Conservation (phyloP, 73 alveolate genomes). For the Uronychia setigera region DNA sequence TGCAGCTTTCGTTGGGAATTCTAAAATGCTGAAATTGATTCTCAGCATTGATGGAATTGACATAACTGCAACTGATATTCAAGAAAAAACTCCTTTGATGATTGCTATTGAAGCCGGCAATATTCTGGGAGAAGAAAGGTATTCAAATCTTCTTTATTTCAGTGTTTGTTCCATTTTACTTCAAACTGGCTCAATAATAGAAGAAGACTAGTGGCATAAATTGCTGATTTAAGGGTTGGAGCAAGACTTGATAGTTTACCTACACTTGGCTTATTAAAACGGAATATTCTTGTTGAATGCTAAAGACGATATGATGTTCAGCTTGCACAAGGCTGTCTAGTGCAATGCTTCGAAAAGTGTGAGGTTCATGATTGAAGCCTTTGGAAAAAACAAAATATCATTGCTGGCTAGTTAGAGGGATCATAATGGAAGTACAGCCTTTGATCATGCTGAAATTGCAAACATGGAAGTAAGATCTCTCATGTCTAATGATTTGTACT, state of each 20-base stretch:
- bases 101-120: conserved; percentile 56
- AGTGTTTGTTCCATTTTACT: conserved; percentile 35
- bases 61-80: conserved; percentile 35
- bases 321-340: conserved; percentile 40
- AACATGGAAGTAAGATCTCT: too few relatives aligned
- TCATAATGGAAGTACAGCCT: not conserved
- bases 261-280: conserved; percentile 4
- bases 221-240: conserved; percentile 4
- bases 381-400: not conserved
- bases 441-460: not conserved
- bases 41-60: conserved; percentile 16
- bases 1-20: conserved; percentile 57
- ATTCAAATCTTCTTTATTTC: not conserved
- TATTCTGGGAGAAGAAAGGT: conserved; percentile 50
- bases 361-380: not conserved
- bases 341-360: not conserved
- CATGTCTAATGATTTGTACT: too few relatives aligned
- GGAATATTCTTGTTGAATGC: not conserved
- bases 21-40: conserved; percentile 13
- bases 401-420: not conserved
- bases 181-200: conserved; percentile 16
- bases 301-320: conserved; percentile 7
- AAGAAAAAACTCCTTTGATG: conserved; percentile 51
- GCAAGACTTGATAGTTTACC: conserved; percentile 18
- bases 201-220: conserved; percentile 21